Evolutionary conservation across 805 yeast species (phyloP), one percentile per base, ranked within the genome.

Genomic region (Groenewaldozyma salmanticensis): DNA sequence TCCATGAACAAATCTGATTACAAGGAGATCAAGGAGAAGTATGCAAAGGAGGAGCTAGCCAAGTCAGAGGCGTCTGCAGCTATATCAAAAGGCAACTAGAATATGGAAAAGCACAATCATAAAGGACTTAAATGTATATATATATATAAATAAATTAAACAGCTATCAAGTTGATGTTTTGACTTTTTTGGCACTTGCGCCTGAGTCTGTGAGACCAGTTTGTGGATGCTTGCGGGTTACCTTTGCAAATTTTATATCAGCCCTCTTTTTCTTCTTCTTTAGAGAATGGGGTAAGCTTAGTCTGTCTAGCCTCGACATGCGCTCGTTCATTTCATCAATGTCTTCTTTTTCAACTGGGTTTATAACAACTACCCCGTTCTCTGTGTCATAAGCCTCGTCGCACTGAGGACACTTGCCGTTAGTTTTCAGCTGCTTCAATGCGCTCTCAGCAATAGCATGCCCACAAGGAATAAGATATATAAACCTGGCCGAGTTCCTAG

Each of bases 401-500:
- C 50, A 46, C 29, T 31, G 38, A 35, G 39, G 11, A 32, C 43
- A 35, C 4, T 15, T 21, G 5, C 21, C 27, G 17, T 22, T 38
- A 9, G 11, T 36, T n/a, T n/a, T n/a, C 9, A 48, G 17, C 33
- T 50, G 46, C 31, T 39, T 43, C 27, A 52, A 35, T 9, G 55
- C 55, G 1, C 42, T 37, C 22, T 52, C 54, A 0, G 53, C 31
- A 37, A 52, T 43, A 4, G 49, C 53, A 42, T 53, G 56, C 3
- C 59, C 59, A 17, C 58, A 50, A 16, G 47, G 50, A 2, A 60
- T 70, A 1, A 72, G 40, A 53, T 74, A 75, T 3, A 65, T 62
- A 42, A 72, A 65, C n/a, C 49, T 55, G 9, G 49, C 48, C 0
- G 64, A 55, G n/a, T 66, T 66, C n/a, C n/a, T n/a, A n/a, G n/a